phyloP scores from a whole-genome alignment of 1,284 basidiomycete species.

The Rhodotorula sp. region DNA sequence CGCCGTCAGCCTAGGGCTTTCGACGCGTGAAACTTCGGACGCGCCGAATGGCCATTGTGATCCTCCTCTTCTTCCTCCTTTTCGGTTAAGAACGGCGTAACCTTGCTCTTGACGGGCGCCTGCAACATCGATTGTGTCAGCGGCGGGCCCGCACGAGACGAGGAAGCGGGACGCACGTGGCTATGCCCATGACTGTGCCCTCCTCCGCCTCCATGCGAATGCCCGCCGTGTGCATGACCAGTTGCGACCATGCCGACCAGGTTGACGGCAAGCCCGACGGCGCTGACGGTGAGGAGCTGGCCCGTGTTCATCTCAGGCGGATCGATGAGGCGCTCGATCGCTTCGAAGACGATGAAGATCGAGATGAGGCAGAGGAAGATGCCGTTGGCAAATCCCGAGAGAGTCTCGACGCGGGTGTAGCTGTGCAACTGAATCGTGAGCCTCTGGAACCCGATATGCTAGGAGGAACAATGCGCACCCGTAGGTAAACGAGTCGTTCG shows the following conservation, averaged over 20 bases:
- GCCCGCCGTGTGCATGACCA: constrained; percentile 58
- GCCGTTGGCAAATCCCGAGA: constrained; percentile 98
- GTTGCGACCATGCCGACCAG: constrained; percentile 99
- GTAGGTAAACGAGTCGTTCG: constrained; percentile 91
- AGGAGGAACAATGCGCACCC: constrained; percentile 60
- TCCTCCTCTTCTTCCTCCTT: constrained; percentile 14
- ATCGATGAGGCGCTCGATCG: constrained; percentile 89
- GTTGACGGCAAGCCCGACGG: constrained; percentile 87
- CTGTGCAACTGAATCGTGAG: constrained; percentile 52
- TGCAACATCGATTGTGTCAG: neutral
- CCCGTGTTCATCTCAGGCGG: constrained; percentile 98
- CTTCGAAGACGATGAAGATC: constrained; percentile 97
- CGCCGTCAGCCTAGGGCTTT: neutral
- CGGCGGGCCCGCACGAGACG: neutral
- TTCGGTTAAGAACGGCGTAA: constrained; percentile 28
- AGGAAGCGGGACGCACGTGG: constrained; percentile 1
- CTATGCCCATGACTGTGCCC: constrained; percentile 46
- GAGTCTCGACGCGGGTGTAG: constrained; percentile 96
- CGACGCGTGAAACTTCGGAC: neutral
- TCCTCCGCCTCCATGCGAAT: constrained; percentile 51
- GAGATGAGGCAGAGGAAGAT: constrained; percentile 95
- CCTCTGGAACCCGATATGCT: no score
- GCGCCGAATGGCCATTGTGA: constrained; percentile 21
- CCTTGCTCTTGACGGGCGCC: constrained; percentile 19
- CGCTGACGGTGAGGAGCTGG: constrained; percentile 86